Percentiles rank a stretch among this genome's conserved stretches.
Conservation (phyloP, 768 basidiomycete genomes). For the Boletellus emodensis region DNA sequence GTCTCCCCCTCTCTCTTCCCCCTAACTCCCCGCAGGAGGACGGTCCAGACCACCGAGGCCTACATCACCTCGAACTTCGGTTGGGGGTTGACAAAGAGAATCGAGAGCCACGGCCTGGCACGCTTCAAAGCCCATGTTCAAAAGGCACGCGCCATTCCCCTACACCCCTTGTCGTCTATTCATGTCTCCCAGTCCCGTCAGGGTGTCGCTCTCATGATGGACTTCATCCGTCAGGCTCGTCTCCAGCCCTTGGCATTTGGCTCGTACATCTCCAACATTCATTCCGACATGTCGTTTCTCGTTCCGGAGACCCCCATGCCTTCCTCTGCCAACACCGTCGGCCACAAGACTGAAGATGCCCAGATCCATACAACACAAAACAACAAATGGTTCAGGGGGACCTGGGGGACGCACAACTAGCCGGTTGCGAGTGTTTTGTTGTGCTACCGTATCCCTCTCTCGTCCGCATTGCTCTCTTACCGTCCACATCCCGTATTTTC, state of each 20-base stretch:
- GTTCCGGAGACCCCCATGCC: slow-evolving; percentile 19
- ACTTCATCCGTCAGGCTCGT: slow-evolving; percentile 75
- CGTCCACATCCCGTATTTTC: slow-evolving; percentile 12
- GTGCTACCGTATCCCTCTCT: slow-evolving; percentile 19
- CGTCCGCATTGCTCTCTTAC: slow-evolving; percentile 11
- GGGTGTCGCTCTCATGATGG: slow-evolving; percentile 80
- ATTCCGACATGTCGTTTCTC: slow-evolving; percentile 30
- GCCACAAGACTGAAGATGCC: slow-evolving; percentile 18
- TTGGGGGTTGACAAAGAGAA: slow-evolving; percentile 82
- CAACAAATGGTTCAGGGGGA: slow-evolving; percentile 23
- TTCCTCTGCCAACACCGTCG: slow-evolving; percentile 7
- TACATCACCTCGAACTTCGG: slow-evolving; percentile 86
- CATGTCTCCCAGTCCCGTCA: slow-evolving; percentile 63
- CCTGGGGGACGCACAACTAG: slow-evolving; percentile 23
- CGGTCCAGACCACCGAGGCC: slow-evolving; percentile 81
- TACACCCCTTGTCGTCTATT: not conserved
- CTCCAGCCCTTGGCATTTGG: slow-evolving; percentile 46
- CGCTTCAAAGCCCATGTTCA: slow-evolving; percentile 87
- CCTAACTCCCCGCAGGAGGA: slow-evolving; percentile 48
- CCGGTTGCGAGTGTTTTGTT: not conserved
- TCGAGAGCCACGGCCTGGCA: slow-evolving; percentile 81
- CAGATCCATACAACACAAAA: slow-evolving; percentile 9
- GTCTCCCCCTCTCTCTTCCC: not conserved
- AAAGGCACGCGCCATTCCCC: slow-evolving; percentile 47
- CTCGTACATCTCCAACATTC: slow-evolving; percentile 33